Percentiles rank a stretch among this genome's conserved stretches.
These are phyloP conservation scores for Boletus rubescentipes DNA, from an alignment of 768 basidiomycete species.

Conservation along the genomic window DNA sequence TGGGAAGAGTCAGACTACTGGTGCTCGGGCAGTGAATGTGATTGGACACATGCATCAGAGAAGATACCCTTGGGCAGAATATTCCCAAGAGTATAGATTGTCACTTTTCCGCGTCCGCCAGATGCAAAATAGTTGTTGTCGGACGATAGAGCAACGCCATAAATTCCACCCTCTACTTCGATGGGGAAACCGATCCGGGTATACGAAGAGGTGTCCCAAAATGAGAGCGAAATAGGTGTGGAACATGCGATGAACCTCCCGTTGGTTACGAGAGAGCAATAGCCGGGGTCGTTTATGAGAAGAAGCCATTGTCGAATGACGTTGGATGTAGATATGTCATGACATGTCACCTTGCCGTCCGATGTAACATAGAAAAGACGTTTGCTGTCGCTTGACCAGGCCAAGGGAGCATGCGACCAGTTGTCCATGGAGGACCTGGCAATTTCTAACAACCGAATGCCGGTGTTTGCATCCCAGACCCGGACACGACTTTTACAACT, in stretches of 20 bases:
- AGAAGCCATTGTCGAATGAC: not conserved
- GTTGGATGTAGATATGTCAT: not conserved
- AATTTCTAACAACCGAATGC: not conserved
- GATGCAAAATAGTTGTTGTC: not conserved
- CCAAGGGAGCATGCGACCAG: not conserved
- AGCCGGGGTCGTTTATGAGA: not conserved
- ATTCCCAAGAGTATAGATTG: not conserved
- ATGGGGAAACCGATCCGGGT: not conserved
- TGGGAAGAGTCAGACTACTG: not conserved
- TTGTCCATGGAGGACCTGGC: not conserved
- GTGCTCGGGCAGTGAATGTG: not conserved
- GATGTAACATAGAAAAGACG: not conserved
- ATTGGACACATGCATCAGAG: not conserved
- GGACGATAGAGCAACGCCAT: not conserved
- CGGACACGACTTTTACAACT: not conserved
- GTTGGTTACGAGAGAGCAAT: not conserved
- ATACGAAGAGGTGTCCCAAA: not conserved
- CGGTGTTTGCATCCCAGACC: not conserved
- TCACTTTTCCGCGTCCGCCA: not conserved
- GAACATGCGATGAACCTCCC: not conserved
- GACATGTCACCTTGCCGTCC: not conserved
- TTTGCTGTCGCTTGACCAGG: not conserved
- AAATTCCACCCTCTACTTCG: not conserved
- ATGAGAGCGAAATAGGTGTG: not conserved
- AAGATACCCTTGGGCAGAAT: not conserved